These are phyloP conservation scores for Candida sphagnicola DNA, from an alignment of 805 yeast genomes.

Conservation along the genomic window DNA sequence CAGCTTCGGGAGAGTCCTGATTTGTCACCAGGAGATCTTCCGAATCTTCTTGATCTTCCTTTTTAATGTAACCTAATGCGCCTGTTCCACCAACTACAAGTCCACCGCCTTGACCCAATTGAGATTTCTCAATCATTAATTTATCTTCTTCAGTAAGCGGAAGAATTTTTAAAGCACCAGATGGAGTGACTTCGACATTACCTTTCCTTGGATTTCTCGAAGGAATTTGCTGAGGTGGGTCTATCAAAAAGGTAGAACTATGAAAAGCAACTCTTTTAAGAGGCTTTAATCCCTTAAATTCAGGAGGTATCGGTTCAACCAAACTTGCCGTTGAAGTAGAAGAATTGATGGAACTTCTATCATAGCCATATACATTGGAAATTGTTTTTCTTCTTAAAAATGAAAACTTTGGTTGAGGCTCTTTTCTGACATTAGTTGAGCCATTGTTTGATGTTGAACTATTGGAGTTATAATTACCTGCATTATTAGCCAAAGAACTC, in stretches of 20 bases:
- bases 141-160: slow-evolving; percentile 55
- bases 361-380: slow-evolving; percentile 2
- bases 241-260: slow-evolving; percentile 37
- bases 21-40: slow-evolving; percentile 6
- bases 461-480: background rate
- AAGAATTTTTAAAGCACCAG: slow-evolving; percentile 51
- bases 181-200: slow-evolving; percentile 55
- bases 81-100: slow-evolving; percentile 80
- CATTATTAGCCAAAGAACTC: slow-evolving; percentile 16
- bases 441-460: background rate
- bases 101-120: slow-evolving; percentile 52
- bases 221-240: slow-evolving; percentile 85
- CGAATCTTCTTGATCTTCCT: slow-evolving; percentile 4
- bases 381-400: slow-evolving; percentile 24
- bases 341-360: slow-evolving; percentile 3
- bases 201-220: slow-evolving; percentile 80
- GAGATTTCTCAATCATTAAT: slow-evolving; percentile 35
- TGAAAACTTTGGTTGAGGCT: slow-evolving; percentile 16
- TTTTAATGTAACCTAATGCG: slow-evolving; percentile 45
- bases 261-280: slow-evolving; percentile 42
- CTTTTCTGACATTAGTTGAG: background rate
- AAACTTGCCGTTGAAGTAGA: slow-evolving; percentile 5
- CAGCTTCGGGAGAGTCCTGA: too few species aligned
- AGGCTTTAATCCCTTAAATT: slow-evolving; percentile 29
- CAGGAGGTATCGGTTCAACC: slow-evolving; percentile 7